These are phyloP conservation scores for Coemansia sp. DNA, from an alignment of 192 early-diverging fungal genomes.

Conservation along the genomic window DNA sequence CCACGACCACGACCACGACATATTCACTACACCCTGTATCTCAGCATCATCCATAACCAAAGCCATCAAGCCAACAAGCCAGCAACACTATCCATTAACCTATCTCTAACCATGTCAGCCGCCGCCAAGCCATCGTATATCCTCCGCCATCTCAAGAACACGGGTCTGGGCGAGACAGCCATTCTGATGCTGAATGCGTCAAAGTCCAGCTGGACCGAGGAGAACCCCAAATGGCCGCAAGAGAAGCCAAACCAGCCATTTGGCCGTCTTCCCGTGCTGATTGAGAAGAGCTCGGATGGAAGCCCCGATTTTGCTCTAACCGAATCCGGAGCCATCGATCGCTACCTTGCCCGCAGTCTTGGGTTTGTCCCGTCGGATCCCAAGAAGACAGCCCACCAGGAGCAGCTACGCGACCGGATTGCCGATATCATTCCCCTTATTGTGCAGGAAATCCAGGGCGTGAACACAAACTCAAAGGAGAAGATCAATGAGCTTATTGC, in stretches of 20 bases:
- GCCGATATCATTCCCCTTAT: slow-evolving; percentile 4
- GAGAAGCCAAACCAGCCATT: slow-evolving; percentile 52
- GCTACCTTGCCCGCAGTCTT: slow-evolving; percentile 55
- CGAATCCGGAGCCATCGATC: slow-evolving; percentile 54
- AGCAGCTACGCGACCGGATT: slow-evolving; percentile 28
- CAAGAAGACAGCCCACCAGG: slow-evolving; percentile 32
- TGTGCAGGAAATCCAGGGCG: slow-evolving; percentile 18
- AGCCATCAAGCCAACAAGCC: slow-evolving; percentile 65
- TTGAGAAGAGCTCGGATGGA: slow-evolving; percentile 36
- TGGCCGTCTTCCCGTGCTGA: slow-evolving; percentile 54
- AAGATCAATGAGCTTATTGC: slow-evolving; percentile 24
- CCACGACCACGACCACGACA: too few species aligned
- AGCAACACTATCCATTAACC: too few species aligned
- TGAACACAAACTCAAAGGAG: slow-evolving; percentile 5
- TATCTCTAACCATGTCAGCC: too few species aligned
- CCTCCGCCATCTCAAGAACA: slow-evolving; percentile 22
- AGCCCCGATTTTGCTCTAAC: slow-evolving; percentile 25
- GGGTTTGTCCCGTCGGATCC: slow-evolving; percentile 38
- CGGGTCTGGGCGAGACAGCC: slow-evolving; percentile 28
- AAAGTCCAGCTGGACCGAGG: slow-evolving; percentile 45
- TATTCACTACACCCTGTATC: too few species aligned
- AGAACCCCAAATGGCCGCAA: slow-evolving; percentile 50
- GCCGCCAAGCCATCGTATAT: slow-evolving; percentile 7
- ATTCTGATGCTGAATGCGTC: slow-evolving; percentile 44
- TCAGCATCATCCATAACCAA: too few species aligned